Conservation (phyloP, 2,329 filamentous ascomycete species). For the Alternaria burnsii region DNA sequence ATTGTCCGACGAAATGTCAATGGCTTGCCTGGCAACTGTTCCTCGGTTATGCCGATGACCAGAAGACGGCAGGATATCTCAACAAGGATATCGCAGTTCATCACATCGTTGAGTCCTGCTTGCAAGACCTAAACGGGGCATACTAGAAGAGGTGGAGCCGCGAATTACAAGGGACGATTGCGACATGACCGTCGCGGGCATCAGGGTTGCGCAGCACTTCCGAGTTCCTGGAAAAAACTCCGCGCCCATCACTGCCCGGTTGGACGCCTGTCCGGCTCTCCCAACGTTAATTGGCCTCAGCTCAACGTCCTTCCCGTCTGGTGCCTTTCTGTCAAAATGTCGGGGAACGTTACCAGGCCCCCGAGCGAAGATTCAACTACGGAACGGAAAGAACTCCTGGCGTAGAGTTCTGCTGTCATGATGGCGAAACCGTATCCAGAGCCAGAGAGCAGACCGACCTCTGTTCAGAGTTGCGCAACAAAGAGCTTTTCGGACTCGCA, state of each 20-base stretch:
- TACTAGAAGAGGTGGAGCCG: not conserved
- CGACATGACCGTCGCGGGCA: slow-evolving; percentile 3
- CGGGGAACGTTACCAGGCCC: not conserved
- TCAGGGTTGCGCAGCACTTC: not conserved
- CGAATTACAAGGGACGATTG: not conserved
- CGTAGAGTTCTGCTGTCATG: not conserved
- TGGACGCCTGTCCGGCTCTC: not conserved
- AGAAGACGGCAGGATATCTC: not conserved
- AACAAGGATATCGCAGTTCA: not conserved
- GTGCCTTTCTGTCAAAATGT: slow-evolving; percentile 3
- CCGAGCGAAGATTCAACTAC: not conserved
- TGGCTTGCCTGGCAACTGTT: not conserved
- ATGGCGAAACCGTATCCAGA: not conserved
- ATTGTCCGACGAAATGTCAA: not conserved
- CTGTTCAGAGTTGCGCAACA: not conserved
- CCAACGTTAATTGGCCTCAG: not conserved
- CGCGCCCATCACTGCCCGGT: not conserved
- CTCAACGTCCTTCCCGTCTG: slow-evolving; percentile 8
- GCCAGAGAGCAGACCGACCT: not conserved
- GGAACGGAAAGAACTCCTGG: not conserved
- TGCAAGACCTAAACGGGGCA: not conserved
- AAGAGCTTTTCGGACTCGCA: not conserved
- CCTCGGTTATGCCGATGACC: not conserved
- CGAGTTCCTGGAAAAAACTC: slow-evolving; percentile 5
- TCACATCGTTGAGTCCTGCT: not conserved